Conservation (phyloP, 441 rosid genomes). For the Bocquillonia castaneifolia region DNA sequence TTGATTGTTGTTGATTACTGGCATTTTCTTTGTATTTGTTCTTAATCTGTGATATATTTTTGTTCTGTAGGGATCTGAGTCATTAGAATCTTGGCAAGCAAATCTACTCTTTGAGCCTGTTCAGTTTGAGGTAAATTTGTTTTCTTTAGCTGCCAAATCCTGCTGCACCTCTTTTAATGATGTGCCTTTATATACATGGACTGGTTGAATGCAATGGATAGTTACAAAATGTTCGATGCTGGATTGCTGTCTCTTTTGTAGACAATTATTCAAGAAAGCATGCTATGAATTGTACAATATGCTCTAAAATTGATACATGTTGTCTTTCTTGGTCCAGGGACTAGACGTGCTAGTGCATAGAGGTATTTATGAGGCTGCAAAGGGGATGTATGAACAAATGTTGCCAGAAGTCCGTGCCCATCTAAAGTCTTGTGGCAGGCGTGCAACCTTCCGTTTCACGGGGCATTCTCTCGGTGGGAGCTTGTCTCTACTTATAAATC, state of each 20-base stretch:
- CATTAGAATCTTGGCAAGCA: slow-evolving; percentile 93
- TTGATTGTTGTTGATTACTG: neutral
- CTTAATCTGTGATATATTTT: neutral
- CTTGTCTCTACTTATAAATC: slow-evolving; percentile 71
- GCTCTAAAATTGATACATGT: neutral
- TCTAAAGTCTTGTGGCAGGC: slow-evolving; percentile 43
- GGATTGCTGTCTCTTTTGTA: slow-evolving; percentile 7
- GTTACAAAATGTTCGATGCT: neutral
- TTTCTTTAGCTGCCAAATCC: slow-evolving; percentile 8
- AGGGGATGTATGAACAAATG: slow-evolving; percentile 89
- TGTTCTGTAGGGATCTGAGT: slow-evolving; percentile 72
- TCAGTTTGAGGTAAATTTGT: slow-evolving; percentile 63
- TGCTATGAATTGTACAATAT: neutral
- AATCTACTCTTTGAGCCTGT: slow-evolving; percentile 91
- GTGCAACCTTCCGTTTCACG: slow-evolving; percentile 72
- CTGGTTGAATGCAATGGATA: neutral
- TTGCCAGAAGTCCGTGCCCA: slow-evolving; percentile 79
- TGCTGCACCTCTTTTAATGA: neutral
- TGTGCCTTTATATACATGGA: neutral
- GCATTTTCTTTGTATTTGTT: slow-evolving; percentile 1
- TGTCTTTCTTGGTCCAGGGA: slow-evolving; percentile 43
- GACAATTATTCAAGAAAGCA: slow-evolving; percentile 1
- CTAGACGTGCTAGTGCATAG: slow-evolving; percentile 72
- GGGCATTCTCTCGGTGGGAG: slow-evolving; percentile 98
- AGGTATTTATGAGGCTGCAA: slow-evolving; percentile 98